Base-by-base conservation (phyloP, 495 filamentous ascomycete genomes). In the Penicillium cinerascens region DNA sequence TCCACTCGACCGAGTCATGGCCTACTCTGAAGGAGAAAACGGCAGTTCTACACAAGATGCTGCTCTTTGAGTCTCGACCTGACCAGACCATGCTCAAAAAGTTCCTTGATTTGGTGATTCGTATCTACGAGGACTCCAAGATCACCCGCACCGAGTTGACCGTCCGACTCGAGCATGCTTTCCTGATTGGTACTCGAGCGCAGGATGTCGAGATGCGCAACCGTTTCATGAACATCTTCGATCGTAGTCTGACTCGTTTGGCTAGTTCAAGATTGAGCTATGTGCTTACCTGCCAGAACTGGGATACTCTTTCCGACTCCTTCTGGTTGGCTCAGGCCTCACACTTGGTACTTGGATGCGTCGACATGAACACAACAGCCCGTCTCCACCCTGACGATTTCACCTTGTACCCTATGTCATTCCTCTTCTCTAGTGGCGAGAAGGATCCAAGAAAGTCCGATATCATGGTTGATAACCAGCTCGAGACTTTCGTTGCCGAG, bases 11-110 rank as follows among this genome's bases (percentile, higher is more conserved):
- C 26, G 92, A 96, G 51, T 88, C 89, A 4, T 96, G 92, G 81
- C 95, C 95, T 2, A 96, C 92, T 0, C 74, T 97, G 4, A 99
- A 99, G 65, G 95, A 99, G 70, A 97, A 97, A 73, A 96, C 90
- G 1, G 95, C 95, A 1, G 92, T 99, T 0, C 66, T 99, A 16
- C 88, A 91, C 60, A 99, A 99, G 70, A 99, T 99, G 95, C 72
- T 97, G 36, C 82, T 91, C 0, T 97, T 99, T 52, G 95, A 99
- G 65, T 81, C 87, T 44, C 81, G 92, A 20, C 67, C 78, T 10
- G 92, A 97, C 66, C 83, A 82, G 26, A 87, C 87, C 0, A 85
- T 97, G 72, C 73, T 97, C 36, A 89, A 84, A 59, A 89, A 89
- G 63, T 99, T 97, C 77, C 79, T 99, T 36, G 87, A 99, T 43